Percentiles rank a stretch among this genome's conserved stretches.
These are phyloP conservation scores for Colletotrichum lentis DNA, from an alignment of 2,329 filamentous ascomycete genomes.

Conservation along the genomic window DNA sequence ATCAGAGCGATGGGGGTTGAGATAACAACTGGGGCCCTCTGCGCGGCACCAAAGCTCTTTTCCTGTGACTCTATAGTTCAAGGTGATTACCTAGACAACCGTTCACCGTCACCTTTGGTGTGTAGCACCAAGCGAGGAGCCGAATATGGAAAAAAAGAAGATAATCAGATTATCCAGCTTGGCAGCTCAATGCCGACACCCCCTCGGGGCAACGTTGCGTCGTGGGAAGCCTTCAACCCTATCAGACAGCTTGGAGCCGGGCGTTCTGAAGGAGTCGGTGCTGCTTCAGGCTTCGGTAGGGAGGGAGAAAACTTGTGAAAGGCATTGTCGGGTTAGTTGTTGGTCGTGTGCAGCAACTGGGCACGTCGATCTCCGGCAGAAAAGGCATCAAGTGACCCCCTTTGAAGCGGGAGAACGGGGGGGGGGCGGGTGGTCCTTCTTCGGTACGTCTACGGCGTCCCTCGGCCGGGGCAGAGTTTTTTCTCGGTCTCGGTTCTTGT, in stretches of 20 bases:
- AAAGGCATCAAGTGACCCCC: neutral
- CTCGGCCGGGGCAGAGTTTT: neutral
- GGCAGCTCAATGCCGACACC: neutral
- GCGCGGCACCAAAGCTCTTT: no score
- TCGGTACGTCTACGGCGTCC: conserved; percentile 23
- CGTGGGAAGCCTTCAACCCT: neutral
- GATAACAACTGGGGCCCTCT: neutral
- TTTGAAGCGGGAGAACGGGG: neutral
- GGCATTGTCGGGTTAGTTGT: neutral
- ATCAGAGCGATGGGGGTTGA: neutral
- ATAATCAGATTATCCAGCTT: neutral
- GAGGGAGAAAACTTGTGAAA: neutral
- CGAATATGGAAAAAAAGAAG: neutral
- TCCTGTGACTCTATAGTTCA: neutral
- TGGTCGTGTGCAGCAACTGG: neutral
- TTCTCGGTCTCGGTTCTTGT: neutral
- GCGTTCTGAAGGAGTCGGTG: neutral
- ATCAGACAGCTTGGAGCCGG: neutral
- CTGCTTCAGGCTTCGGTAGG: neutral
- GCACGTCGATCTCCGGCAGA: conserved; percentile 7
- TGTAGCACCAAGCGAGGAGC: neutral
- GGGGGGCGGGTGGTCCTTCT: conserved; percentile 12
- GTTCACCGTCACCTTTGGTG: neutral
- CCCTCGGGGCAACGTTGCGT: conserved; percentile 29
- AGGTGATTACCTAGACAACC: neutral